Conservation (phyloP, 805 yeast genomes). For the Yarrowia sp. region DNA sequence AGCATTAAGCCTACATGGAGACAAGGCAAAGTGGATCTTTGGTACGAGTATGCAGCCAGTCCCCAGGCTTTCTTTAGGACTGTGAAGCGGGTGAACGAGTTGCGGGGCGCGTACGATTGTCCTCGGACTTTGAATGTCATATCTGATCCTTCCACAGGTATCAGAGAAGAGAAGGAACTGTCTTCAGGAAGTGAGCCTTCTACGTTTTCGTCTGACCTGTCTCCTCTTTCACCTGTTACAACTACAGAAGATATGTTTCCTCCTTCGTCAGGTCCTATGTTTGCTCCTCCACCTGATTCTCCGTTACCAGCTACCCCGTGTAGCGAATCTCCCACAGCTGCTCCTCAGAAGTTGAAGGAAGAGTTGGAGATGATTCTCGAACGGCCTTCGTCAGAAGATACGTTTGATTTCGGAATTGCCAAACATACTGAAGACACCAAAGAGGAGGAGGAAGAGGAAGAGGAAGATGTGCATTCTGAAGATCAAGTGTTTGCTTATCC, state of each 20-base stretch:
- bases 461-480: background rate
- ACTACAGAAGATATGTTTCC: conserved; percentile 9
- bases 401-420: background rate
- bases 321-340: background rate
- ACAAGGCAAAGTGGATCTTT: conserved; percentile 2
- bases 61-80: conserved; percentile 28
- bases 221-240: background rate
- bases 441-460: background rate
- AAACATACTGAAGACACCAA: background rate
- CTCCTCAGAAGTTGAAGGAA: conserved; percentile 1
- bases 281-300: conserved; percentile 7
- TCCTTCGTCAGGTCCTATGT: background rate
- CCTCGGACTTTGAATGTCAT: background rate
- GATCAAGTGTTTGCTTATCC: background rate
- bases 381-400: conserved; percentile 2
- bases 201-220: background rate
- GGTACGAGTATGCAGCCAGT: conserved; percentile 15
- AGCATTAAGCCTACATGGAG: conserved; percentile 31
- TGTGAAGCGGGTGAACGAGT: conserved; percentile 10
- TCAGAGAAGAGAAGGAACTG: background rate
- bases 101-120: background rate
- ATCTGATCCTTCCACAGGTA: background rate
- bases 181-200: conserved; percentile 11
- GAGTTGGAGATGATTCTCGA: background rate
- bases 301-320: conserved; percentile 1